phyloP scores from a whole-genome alignment of 78 protist genomes.

The Creolimax fragrantissima region DNA sequence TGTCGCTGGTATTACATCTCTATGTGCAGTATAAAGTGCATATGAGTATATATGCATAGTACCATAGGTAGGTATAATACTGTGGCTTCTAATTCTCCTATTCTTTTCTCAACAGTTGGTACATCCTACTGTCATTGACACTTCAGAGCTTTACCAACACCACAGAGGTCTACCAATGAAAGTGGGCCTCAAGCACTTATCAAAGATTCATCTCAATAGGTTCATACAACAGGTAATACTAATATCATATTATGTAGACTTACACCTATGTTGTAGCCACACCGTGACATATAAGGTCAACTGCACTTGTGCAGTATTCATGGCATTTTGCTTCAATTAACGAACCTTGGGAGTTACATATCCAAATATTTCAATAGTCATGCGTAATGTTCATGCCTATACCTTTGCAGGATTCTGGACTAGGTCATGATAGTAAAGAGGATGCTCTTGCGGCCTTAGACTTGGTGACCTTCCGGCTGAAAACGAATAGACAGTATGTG shows the following conservation, averaged over 20 bases:
- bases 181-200: not conserved
- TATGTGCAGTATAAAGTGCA: no score
- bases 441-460: slow-evolving; percentile 21
- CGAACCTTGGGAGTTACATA: no score
- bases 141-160: not conserved
- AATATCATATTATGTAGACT: no score
- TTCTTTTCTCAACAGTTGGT: not conserved
- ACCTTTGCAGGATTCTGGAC: not conserved
- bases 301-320: no score
- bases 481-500: not conserved
- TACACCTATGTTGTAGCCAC: no score
- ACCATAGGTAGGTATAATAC: not conserved
- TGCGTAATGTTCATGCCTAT: no score
- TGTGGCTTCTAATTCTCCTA: not conserved
- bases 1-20: no score
- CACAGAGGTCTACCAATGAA: not conserved
- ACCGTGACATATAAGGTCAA: no score
- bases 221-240: not conserved
- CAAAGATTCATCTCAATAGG: not conserved
- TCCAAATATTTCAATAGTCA: no score
- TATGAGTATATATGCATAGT: not conserved
- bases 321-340: no score
- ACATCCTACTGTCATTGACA: slow-evolving; percentile 1
- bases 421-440: not conserved
- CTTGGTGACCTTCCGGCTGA: not conserved